phyloP scores from a whole-genome alignment of 2,329 filamentous ascomycete genomes.

The Zymoseptoria pseudotritici region DNA sequence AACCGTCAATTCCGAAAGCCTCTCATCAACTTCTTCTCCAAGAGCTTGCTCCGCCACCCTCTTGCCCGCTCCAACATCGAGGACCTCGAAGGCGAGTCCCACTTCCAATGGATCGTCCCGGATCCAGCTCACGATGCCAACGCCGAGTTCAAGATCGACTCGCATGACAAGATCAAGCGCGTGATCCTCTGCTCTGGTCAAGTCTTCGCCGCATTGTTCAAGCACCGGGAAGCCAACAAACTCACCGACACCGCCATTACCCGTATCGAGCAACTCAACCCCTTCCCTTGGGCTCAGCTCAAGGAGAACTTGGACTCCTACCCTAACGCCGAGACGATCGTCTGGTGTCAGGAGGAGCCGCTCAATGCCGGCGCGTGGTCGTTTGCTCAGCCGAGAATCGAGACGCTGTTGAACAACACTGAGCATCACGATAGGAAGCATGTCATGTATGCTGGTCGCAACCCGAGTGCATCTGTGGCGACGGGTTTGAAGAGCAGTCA shows the following conservation, averaged over 20 bases:
- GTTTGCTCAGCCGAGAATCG: constrained; percentile 93
- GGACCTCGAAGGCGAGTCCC: constrained; percentile 82
- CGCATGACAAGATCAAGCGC: constrained; percentile 81
- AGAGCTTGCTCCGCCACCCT: constrained; percentile 89
- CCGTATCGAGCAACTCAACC: constrained; percentile 93
- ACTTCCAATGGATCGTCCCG: constrained; percentile 94
- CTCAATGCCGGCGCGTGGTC: constrained; percentile 96
- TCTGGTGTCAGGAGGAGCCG: constrained; percentile 96
- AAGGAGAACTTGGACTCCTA: constrained; percentile 95
- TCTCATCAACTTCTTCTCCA: constrained; percentile 96
- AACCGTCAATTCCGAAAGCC: constrained; percentile 99
- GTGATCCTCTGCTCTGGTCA: constrained; percentile 93
- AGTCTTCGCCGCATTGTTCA: constrained; percentile 82
- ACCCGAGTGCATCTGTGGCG: constrained; percentile 87
- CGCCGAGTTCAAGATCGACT: constrained; percentile 53
- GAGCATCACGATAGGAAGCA: constrained; percentile 88
- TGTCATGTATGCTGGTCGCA: constrained; percentile 93
- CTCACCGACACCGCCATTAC: constrained; percentile 90
- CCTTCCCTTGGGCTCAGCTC: constrained; percentile 96
- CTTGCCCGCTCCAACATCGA: constrained; percentile 82
- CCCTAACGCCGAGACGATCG: constrained; percentile 93
- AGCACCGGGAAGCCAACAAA: constrained; percentile 80
- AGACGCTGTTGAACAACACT: constrained; percentile 91
- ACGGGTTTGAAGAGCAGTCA: constrained; percentile 86
- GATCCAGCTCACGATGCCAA: constrained; percentile 76